These are phyloP conservation scores for Boletus mariae DNA, from an alignment of 1,284 basidiomycete species.

Conservation along the genomic window DNA sequence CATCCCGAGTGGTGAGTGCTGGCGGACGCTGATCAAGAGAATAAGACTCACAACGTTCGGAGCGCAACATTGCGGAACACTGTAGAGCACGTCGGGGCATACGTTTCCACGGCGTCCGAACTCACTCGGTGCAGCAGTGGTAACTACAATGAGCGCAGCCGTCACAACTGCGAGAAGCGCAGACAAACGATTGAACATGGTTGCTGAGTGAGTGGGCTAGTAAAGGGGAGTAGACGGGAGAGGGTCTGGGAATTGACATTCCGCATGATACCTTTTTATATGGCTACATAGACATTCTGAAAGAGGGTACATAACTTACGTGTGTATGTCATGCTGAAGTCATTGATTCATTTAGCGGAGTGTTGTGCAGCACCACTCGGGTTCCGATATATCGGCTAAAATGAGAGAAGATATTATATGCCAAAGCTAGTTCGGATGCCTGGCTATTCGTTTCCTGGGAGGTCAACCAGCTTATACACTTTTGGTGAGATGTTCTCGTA, in stretches of 20 bases:
- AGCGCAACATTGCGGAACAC: too few relatives aligned
- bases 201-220: not conserved
- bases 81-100: too few relatives aligned
- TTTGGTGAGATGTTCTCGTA: slow-evolving; percentile 33
- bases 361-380: too few relatives aligned
- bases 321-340: too few relatives aligned
- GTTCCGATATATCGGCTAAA: too few relatives aligned
- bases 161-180: not conserved
- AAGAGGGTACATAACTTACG: not conserved
- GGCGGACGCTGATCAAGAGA: too few relatives aligned
- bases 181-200: not conserved
- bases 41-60: too few relatives aligned
- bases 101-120: too few relatives aligned
- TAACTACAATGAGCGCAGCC: not conserved
- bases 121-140: not conserved
- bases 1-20: too few relatives aligned
- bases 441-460: slow-evolving; percentile 29
- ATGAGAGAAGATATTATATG: too few relatives aligned
- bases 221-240: not conserved
- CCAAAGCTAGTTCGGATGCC: too few relatives aligned
- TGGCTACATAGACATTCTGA: not conserved
- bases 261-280: not conserved
- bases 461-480: slow-evolving; percentile 36
- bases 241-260: not conserved
- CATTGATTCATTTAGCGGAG: too few relatives aligned